Evolutionary conservation across 768 basidiomycete genomes (phyloP), one percentile per base, ranked within the genome.

Genomic region (Suillus ampliporus): DNA sequence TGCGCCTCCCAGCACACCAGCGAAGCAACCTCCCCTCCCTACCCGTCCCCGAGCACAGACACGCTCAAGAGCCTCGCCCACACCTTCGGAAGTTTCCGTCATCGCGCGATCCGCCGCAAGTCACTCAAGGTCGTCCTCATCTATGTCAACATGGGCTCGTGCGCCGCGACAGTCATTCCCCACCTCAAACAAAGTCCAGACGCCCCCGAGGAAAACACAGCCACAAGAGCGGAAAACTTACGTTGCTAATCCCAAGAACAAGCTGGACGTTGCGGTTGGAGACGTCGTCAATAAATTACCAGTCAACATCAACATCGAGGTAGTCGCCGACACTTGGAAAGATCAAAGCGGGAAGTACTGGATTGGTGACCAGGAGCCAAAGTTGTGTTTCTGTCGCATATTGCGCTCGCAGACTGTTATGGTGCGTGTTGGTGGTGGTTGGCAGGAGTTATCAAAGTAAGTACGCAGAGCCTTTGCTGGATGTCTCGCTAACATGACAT

Each of bases 401-500:
- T 78, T 97, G 31, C 88, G 94, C 13, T 94, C 91, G 1, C 91
- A 94, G 69, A 95, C 92, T 0, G 95, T 97, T 65, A 97, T 97
- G 95, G 95, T 98, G 48, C 86, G 95, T 63, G 94, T 97, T 15
- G 95, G 95, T 31, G 96, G 96, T 40, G 96, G 96, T 19, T 98
- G 95, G 95, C 80, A 86, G 60, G 95, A 97, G 74, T 77, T 98
- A 58, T 94, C 93, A 21, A 94, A 89, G 95, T 96, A 73, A 51
- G 89, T 81, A 28, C 60, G 40, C 9, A 35, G 17, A 44, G 10
- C 23, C 14, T 54, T 57, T 23, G 54, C 53, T 38, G 52, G 51
- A 52, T 28, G 40, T 50, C 21, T 28, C 21, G 50, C 48, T 69
- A 58, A 67, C 48, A 38, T 47, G 65, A 64, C 53, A 59, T 60